These are phyloP conservation scores for Tetrastigma voinierianum DNA, from an alignment of 164 flowering plant genomes.

Conservation along the genomic window DNA sequence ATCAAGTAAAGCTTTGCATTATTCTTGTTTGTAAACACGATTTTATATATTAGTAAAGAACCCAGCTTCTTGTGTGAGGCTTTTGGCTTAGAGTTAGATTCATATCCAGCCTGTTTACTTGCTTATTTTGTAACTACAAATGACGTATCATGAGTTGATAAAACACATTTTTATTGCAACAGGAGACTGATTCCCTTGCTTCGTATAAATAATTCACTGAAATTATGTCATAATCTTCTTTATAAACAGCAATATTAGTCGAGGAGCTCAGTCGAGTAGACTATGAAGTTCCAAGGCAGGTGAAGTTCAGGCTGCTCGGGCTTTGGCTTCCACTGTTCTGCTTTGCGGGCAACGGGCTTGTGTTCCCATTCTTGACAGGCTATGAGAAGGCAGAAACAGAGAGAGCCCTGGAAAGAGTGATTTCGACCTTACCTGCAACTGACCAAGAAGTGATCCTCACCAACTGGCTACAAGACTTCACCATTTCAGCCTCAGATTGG, in stretches of 20 bases:
- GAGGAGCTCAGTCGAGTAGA: slow-evolving; percentile 25
- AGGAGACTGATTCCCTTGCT: not conserved
- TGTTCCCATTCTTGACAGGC: slow-evolving; percentile 36
- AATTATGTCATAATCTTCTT: not conserved
- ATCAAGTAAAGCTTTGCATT: too few species aligned
- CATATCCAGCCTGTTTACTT: too few species aligned
- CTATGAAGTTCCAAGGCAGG: slow-evolving; percentile 22
- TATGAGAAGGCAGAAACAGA: slow-evolving; percentile 44
- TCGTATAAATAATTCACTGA: not conserved
- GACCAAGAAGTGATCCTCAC: slow-evolving; percentile 51
- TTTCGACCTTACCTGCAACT: slow-evolving; percentile 30
- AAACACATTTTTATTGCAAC: not conserved
- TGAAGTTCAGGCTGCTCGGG: slow-evolving; percentile 41
- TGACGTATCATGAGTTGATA: too few species aligned
- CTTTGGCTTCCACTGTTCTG: slow-evolving; percentile 52
- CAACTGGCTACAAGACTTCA: slow-evolving; percentile 54
- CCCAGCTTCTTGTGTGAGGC: too few species aligned
- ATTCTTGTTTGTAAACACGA: too few species aligned
- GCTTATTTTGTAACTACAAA: too few species aligned
- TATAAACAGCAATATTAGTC: slow-evolving; percentile 30
- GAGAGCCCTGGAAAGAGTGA: slow-evolving; percentile 34
- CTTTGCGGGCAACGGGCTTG: slow-evolving; percentile 43
- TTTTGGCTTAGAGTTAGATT: too few species aligned
- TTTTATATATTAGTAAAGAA: too few species aligned
- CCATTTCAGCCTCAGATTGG: slow-evolving; percentile 47